Evolutionary conservation across 768 basidiomycete genomes (phyloP), one percentile per base, ranked within the genome.

Genomic region (Mycena polygramma): DNA sequence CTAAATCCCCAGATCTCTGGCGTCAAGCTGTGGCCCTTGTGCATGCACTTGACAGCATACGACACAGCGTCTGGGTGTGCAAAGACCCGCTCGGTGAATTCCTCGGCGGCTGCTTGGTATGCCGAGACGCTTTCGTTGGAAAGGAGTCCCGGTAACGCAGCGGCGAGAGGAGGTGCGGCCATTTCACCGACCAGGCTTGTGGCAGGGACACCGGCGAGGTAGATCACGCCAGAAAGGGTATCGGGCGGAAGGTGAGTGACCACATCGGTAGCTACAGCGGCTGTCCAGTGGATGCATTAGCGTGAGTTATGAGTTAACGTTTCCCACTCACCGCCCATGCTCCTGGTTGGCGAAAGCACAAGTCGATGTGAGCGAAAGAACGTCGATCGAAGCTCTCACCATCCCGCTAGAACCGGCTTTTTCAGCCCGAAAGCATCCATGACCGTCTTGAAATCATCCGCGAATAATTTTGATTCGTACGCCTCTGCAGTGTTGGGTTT

Each of bases 401-500:
- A 83, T 58, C 80, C 80, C 30, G 74, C 71, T 10, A 83, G 68
- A 55, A 81, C 69, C 7, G 81, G 80, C 20, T 75, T 74, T 22
- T 75, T 71, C 19, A 81, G 73, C 4, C 61, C 51, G 63, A 81
- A 81, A n/a, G 73, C 79, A n/a, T 77, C 66, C 49, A 76, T 68
- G 11, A 82, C 77, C 19, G 79, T 75, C 26, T 71, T 72, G 67
- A 82, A 79, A 74, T 82, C 81, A n/a, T 78, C 78, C 26, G 79
- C 81, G 59, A 77, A 79, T 30, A 76, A 65, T 59, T 68, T 74
- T 41, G 77, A 79, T 24, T 72, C 73, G 71, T 80, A 77, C 6
- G 75, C 78, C 46, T 75, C 77, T 13, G 71, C 46, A 9, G 69
- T 76, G 26, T 69, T 58, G 15, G 80, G 80, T 60, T 81, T 81